Conservation (phyloP, 192 early-diverging fungal genomes). For the Coemansia sp. region DNA sequence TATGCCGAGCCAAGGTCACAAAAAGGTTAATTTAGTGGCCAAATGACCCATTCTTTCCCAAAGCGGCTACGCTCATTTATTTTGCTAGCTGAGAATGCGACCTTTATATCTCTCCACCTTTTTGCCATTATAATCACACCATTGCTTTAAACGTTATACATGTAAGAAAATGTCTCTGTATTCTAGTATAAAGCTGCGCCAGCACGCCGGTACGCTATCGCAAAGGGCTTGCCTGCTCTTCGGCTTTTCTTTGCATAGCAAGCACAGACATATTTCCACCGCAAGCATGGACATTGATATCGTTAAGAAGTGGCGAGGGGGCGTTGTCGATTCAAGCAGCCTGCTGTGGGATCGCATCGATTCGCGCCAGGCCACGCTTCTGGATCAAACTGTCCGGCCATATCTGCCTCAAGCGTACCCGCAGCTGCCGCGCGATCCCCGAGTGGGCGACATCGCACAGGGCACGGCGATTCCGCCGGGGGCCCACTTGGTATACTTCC, state of each 20-base stretch:
- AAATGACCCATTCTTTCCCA: not conserved
- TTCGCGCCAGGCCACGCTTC: slow-evolving; percentile 35
- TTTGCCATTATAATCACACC: too few relatives aligned
- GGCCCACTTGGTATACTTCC: slow-evolving; percentile 79
- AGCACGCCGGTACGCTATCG: not conserved
- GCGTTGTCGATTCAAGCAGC: slow-evolving; percentile 9
- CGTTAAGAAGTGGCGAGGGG: slow-evolving; percentile 24
- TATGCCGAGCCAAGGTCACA: too few relatives aligned
- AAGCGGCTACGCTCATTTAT: not conserved
- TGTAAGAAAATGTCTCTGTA: not conserved
- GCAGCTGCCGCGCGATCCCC: slow-evolving; percentile 16
- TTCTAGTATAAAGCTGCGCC: not conserved
- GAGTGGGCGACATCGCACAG: slow-evolving; percentile 26
- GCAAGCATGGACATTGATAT: not conserved
- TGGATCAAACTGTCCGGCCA: slow-evolving; percentile 48
- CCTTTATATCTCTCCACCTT: not conserved
- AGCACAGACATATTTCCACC: not conserved
- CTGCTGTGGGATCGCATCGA: slow-evolving; percentile 46
- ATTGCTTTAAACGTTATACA: not conserved
- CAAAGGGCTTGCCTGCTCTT: not conserved
- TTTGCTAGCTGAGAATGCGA: not conserved
- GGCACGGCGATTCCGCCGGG: slow-evolving; percentile 62
- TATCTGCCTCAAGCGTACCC: slow-evolving; percentile 33
- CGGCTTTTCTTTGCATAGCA: not conserved
- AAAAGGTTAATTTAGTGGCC: too few relatives aligned